Percentiles rank a stretch among this genome's conserved stretches.
phyloP scores from a whole-genome alignment of 1,284 basidiomycete species.

The Cutaneotrichosporon sp. region DNA sequence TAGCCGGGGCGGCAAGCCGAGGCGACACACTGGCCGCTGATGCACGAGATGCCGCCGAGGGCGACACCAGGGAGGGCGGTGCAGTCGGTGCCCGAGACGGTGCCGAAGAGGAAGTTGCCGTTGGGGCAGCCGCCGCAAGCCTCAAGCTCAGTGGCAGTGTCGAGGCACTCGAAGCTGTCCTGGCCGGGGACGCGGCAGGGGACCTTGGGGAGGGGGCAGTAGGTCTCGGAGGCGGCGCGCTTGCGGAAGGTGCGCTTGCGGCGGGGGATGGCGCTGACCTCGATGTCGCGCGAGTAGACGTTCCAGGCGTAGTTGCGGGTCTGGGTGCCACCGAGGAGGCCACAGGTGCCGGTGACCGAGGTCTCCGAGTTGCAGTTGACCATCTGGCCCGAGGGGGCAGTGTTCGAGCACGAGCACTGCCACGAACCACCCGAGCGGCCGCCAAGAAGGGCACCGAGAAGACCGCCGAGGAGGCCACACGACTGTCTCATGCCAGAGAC shows the following conservation, averaged over 20 bases:
- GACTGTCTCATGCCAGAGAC: neutral
- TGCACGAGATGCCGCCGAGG: slow-evolving; percentile 22
- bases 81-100: slow-evolving; percentile 21
- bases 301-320: slow-evolving; percentile 4
- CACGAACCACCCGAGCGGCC: neutral
- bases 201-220: slow-evolving; percentile 6
- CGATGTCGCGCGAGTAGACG: neutral
- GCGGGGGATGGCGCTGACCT: neutral
- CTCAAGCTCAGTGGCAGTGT: slow-evolving; percentile 15
- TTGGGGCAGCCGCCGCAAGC: slow-evolving; percentile 22
- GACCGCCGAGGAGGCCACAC: neutral
- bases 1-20: slow-evolving; percentile 15
- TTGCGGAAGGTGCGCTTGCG: neutral
- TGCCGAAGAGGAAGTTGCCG: slow-evolving; percentile 6
- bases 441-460: slow-evolving; percentile 3
- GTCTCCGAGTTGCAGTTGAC: neutral
- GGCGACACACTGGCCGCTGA: slow-evolving; percentile 17
- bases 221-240: neutral
- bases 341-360: neutral
- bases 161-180: slow-evolving; percentile 18
- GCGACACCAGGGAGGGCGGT: slow-evolving; percentile 16
- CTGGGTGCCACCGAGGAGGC: neutral
- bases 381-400: neutral
- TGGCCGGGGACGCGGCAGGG: slow-evolving; percentile 9
- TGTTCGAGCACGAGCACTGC: slow-evolving; percentile 11